phyloP scores from a whole-genome alignment of 768 basidiomycete genomes.

The Leccinellum luteum region DNA sequence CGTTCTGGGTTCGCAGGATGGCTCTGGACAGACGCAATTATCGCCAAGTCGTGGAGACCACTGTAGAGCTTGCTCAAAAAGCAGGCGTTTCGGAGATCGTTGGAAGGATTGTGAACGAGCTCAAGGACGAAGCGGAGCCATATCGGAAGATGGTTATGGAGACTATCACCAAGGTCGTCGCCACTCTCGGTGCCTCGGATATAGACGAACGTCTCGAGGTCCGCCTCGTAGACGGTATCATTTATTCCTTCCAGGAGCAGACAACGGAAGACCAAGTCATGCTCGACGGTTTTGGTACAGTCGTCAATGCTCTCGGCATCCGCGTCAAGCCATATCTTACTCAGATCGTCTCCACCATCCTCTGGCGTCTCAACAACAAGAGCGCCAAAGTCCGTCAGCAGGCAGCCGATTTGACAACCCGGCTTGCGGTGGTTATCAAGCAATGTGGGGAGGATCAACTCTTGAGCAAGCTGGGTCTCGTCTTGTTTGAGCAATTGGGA shows the following conservation, averaged over 20 bases:
- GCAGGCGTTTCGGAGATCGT: constrained; percentile 96
- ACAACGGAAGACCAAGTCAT: constrained; percentile 99
- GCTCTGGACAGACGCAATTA: constrained; percentile 96
- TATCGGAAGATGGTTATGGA: constrained; percentile 99
- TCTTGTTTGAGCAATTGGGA: constrained; percentile 96
- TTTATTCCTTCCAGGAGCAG: constrained; percentile 99
- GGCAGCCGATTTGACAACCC: constrained; percentile 96
- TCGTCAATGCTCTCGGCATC: constrained; percentile 94
- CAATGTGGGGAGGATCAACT: constrained; percentile 97
- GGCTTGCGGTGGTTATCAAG: constrained; percentile 96
- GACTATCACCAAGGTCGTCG: constrained; percentile 95
- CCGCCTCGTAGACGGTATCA: constrained; percentile 94
- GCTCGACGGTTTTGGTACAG: constrained; percentile 97
- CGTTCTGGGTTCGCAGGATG: constrained; percentile 99
- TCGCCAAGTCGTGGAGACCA: constrained; percentile 96
- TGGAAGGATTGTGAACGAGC: constrained; percentile 66
- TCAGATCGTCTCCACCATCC: constrained; percentile 97
- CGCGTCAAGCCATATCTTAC: constrained; percentile 98
- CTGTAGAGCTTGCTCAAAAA: constrained; percentile 97
- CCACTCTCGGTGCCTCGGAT: constrained; percentile 92
- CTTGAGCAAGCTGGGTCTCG: constrained; percentile 92
- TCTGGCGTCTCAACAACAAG: constrained; percentile 99
- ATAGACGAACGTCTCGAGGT: constrained; percentile 96
- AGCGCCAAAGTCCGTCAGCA: constrained; percentile 98
- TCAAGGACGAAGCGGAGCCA: constrained; percentile 64